phyloP scores from a whole-genome alignment of 2,329 filamentous ascomycete genomes.

The Claviceps sp. region DNA sequence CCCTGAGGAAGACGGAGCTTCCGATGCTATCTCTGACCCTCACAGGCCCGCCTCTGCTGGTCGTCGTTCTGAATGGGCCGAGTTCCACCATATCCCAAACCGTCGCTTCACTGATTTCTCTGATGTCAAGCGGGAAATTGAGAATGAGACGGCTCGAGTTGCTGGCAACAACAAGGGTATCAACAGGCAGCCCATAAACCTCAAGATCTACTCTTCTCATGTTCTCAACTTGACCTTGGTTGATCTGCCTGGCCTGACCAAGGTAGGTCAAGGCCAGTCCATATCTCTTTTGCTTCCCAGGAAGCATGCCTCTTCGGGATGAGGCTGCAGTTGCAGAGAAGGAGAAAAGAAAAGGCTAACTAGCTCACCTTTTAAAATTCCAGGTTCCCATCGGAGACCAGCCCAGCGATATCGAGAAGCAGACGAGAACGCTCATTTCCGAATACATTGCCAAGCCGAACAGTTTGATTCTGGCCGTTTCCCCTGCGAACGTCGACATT shows the following conservation, averaged over 20 bases:
- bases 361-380: not conserved
- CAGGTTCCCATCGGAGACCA: conserved; percentile 95
- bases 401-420: conserved; percentile 94
- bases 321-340: not conserved
- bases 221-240: conserved; percentile 94
- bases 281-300: not conserved
- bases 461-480: conserved; percentile 93
- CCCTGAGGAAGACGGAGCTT: conserved; percentile 56
- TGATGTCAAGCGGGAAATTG: conserved; percentile 91
- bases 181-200: conserved; percentile 91
- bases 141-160: conserved; percentile 89
- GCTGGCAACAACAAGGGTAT: conserved; percentile 95
- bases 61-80: conserved; percentile 64
- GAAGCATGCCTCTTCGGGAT: conserved; percentile 5
- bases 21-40: conserved; percentile 52
- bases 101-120: conserved; percentile 82
- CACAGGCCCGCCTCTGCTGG: conserved; percentile 66
- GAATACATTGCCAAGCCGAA: conserved; percentile 99
- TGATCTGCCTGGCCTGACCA: conserved; percentile 89
- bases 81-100: conserved; percentile 90
- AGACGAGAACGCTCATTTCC: conserved; percentile 88
- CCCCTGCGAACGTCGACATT: conserved; percentile 92
- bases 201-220: conserved; percentile 96
- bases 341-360: not conserved
- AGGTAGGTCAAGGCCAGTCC: conserved; percentile 40